Conservation (phyloP, 768 basidiomycete species). For the Termitomyces sp. region DNA sequence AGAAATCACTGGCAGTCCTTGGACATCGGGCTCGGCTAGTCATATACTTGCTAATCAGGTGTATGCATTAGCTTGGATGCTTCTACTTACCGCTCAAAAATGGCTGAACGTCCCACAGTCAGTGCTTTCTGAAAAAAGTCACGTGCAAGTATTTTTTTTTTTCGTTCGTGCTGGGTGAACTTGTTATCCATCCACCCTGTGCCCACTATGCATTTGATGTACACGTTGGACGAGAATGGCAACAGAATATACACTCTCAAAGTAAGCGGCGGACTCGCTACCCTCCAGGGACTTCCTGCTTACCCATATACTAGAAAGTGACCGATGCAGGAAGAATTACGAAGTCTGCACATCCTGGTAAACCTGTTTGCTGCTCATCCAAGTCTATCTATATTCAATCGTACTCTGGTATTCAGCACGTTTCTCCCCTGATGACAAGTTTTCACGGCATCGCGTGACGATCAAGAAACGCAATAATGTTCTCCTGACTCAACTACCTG, state of each 20-base stretch:
- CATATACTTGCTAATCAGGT: neutral
- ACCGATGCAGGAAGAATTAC: constrained; percentile 79
- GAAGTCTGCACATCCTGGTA: constrained; percentile 97
- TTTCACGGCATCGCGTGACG: constrained; percentile 94
- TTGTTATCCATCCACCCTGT: neutral
- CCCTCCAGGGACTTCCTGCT: neutral
- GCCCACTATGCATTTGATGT: constrained; percentile 95
- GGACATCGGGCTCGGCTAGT: neutral
- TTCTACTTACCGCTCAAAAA: no score
- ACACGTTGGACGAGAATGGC: constrained; percentile 70
- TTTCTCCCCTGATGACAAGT: constrained; percentile 99
- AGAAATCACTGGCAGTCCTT: neutral
- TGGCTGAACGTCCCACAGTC: no score
- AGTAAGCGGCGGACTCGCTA: constrained; percentile 34
- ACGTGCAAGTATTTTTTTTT: constrained; percentile 8
- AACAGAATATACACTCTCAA: constrained; percentile 91
- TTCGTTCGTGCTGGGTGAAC: no score
- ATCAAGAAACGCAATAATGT: constrained; percentile 92
- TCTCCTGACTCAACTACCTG: constrained; percentile 84
- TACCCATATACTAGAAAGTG: constrained; percentile 56
- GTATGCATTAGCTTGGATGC: no score
- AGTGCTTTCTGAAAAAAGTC: neutral
- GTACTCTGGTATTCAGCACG: constrained; percentile 54
- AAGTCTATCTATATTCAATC: constrained; percentile 4
- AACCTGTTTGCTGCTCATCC: constrained; percentile 14